Evolutionary conservation across 2,329 filamentous ascomycete species (phyloP).

Genomic region (Exophiala calicioides): DNA sequence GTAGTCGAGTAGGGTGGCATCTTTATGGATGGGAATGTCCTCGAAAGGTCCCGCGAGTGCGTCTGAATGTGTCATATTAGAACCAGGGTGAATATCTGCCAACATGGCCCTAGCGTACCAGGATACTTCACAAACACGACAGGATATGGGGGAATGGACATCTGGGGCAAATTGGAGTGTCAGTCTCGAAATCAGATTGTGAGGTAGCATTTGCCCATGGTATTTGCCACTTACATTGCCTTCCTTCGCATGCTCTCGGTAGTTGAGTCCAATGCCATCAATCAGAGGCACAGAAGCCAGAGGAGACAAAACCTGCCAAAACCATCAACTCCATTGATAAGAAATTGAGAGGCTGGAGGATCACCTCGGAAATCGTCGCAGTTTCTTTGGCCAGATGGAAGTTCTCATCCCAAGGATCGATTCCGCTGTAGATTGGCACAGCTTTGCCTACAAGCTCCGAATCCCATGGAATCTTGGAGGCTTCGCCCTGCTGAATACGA

Average conservation of each 20-base stretch:
- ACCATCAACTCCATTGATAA: not conserved
- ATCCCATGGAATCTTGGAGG: not conserved
- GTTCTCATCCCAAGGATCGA: not conserved
- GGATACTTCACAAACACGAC: constrained; percentile 3
- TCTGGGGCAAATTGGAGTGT: not conserved
- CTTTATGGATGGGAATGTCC: constrained; percentile 39
- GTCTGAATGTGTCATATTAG: too few species aligned
- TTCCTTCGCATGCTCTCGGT: constrained; percentile 20
- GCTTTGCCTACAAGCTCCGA: not conserved
- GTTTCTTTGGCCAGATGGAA: not conserved
- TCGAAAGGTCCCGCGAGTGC: constrained; percentile 26
- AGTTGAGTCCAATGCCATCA: constrained; percentile 23
- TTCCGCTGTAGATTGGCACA: not conserved
- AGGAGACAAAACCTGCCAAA: constrained; percentile 39
- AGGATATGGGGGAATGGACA: too few species aligned
- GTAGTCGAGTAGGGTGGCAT: constrained; percentile 44
- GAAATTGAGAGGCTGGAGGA: not conserved
- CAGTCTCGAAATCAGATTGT: not conserved
- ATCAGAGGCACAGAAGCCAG: constrained; percentile 17
- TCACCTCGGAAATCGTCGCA: not conserved
- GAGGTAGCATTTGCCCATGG: not conserved
- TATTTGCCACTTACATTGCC: constrained; percentile 12
- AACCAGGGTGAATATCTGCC: too few species aligned
- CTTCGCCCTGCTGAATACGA: constrained; percentile 1
- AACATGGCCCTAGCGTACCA: not conserved